A percentile compares a stretch with the other conserved stretches of the same genome.
Evolutionary conservation across 2,329 filamentous ascomycete genomes (phyloP).

Genomic region (Monilinia aucupariae): DNA sequence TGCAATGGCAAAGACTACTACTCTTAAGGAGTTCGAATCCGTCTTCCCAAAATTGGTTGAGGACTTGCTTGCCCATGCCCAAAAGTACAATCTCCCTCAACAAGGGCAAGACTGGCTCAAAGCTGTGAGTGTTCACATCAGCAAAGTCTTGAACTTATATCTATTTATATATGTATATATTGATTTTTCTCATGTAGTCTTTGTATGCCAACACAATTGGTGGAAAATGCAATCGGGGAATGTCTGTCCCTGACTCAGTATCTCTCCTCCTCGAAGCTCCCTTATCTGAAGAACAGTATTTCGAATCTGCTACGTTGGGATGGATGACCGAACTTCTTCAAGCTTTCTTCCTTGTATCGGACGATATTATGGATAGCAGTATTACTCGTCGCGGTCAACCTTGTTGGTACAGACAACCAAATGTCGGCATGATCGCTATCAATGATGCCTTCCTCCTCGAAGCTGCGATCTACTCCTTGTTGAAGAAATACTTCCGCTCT

Average conservation of each 20-base stretch:
- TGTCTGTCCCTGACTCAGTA: conserved; percentile 91
- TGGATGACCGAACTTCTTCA: conserved; percentile 98
- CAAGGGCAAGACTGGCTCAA: conserved; percentile 83
- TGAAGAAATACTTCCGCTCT: conserved; percentile 88
- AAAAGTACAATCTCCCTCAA: conserved; percentile 75
- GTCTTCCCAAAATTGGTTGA: conserved; percentile 83
- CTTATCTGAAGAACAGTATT: conserved; percentile 78
- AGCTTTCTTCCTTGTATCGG: conserved; percentile 96
- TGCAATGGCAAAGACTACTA: conserved; percentile 64
- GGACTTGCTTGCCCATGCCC: conserved; percentile 72
- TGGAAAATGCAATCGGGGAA: conserved; percentile 97
- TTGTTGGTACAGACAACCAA: conserved; percentile 90
- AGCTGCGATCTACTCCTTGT: conserved; percentile 78
- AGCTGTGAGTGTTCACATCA: conserved; percentile 27
- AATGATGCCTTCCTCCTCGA: conserved; percentile 98
- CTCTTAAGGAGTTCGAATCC: conserved; percentile 79
- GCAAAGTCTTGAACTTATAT: background rate
- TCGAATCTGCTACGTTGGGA: conserved; percentile 78
- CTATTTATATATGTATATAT: too few relatives aligned
- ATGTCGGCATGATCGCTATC: conserved; percentile 93
- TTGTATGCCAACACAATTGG: conserved; percentile 83
- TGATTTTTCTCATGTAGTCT: conserved; percentile 46
- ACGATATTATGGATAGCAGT: conserved; percentile 97
- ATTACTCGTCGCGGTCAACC: conserved; percentile 91
- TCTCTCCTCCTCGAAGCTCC: conserved; percentile 68